These are phyloP conservation scores for Hamamelis virginiana DNA, from an alignment of 164 flowering plant species.

Conservation along the genomic window DNA sequence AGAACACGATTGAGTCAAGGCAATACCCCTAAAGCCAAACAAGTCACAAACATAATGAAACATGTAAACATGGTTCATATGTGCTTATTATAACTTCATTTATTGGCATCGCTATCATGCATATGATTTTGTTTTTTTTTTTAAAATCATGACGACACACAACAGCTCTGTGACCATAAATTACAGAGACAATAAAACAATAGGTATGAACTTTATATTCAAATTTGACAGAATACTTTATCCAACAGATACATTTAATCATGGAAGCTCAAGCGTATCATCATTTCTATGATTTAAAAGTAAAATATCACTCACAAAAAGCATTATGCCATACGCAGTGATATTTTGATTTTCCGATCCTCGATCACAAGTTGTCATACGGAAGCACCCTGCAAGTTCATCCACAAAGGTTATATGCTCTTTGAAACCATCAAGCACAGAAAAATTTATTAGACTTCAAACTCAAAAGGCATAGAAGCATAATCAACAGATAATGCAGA, in stretches of 20 bases:
- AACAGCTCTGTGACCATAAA: background rate
- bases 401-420: constrained; percentile 7
- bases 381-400: constrained; percentile 52
- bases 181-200: background rate
- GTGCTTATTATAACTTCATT: background rate
- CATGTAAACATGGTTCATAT: background rate
- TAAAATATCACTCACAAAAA: constrained; percentile 47
- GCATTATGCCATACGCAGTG: constrained; percentile 59
- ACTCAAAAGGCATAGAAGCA: background rate
- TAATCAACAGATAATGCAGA: background rate
- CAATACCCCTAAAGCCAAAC: background rate
- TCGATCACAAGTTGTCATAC: constrained; percentile 47
- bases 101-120: background rate
- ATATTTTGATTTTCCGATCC: constrained; percentile 61
- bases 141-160: too few species aligned
- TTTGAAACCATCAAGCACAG: background rate
- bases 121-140: background rate
- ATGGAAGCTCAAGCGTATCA: background rate
- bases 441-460: background rate
- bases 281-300: background rate
- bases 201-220: background rate
- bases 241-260: background rate
- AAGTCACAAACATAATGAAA: background rate
- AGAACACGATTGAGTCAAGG: background rate
- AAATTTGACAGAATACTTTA: background rate